Base-by-base conservation (phyloP, 2,329 filamentous ascomycete species). In the Colletotrichum tabaci region DNA sequence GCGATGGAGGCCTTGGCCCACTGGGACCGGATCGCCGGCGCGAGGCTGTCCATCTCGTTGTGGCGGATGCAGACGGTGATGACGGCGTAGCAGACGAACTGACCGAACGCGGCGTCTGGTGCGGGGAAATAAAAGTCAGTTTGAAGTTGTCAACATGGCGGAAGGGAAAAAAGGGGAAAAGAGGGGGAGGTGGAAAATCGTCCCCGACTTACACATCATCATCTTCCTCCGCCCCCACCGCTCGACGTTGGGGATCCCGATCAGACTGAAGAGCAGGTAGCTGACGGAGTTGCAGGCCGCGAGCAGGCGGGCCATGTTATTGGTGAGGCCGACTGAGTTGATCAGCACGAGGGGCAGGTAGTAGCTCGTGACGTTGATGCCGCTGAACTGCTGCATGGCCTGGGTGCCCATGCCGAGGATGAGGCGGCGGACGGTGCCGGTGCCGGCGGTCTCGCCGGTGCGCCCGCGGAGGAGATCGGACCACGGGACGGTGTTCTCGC, bases 171-270 rank as follows among this genome's bases (percentile, higher is more conserved):
- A 30, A 1, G 30, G 7, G 7, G 7, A 1, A 30, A 30, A 9
- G 10, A 21, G 18, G 12, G 21, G 8, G 15, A 18, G 26, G 13
- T 49, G 30, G 30, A 30, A 30, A 30, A 30, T 30, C 30, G 30
- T 0, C 46, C 23, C 15, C 26, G 7, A 60, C 74, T 73, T 67
- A 75, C 86, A 88, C 79, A 90, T 86, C 84, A 90, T 87, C 81
- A 90, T 83, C 74, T 87, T 88, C 4, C 88, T 81, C 3, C 88
- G 83, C 35, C 88, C 88, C 81, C 84, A 86, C 61, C 75, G 77
- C 58, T 81, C 79, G 12, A 80, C 76, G 46, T 77, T 74, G 5
- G 76, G 75, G 9, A 80, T 77, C 3, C 72, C 75, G 16, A 77
- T 76, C 30, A 77, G 63, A 38, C 74, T 76, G 68, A 77, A 78